phyloP scores from a whole-genome alignment of 2,329 filamentous ascomycete species.

The Plenodomus biglobosus region DNA sequence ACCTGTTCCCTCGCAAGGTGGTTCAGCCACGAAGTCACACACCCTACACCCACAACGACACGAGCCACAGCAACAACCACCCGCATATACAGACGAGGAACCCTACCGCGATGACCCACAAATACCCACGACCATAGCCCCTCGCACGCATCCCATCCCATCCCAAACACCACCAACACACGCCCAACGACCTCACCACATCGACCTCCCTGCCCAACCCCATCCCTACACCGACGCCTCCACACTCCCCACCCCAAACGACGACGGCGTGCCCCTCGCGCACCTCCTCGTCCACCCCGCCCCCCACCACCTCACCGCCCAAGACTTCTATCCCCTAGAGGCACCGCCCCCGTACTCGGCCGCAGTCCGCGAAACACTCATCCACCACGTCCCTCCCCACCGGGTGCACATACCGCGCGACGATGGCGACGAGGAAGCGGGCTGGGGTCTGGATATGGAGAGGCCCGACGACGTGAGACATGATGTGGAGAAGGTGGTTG shows the following conservation, averaged over 20 bases:
- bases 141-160: too few relatives aligned
- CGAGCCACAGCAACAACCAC: not conserved
- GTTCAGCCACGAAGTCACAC: not conserved
- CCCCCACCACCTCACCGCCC: not conserved
- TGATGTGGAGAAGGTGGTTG: constrained; percentile 27
- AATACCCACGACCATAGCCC: not conserved
- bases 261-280: constrained; percentile 35
- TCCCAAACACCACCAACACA: constrained; percentile 1
- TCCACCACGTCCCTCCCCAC: constrained; percentile 22
- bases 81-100: not conserved
- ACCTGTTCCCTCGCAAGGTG: not conserved
- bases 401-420: not conserved
- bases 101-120: constrained; percentile 12
- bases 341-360: constrained; percentile 32
- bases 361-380: constrained; percentile 30
- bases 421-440: not conserved
- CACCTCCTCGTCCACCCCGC: constrained; percentile 19
- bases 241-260: constrained; percentile 6
- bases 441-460: constrained; percentile 10
- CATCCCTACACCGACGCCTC: constrained; percentile 10
- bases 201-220: not conserved
- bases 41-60: not conserved
- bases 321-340: constrained; percentile 21
- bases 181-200: constrained; percentile 1
- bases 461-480: constrained; percentile 27